These are phyloP conservation scores for Paracoccidioides lutzii DNA, from an alignment of 2,329 filamentous ascomycete genomes.

Conservation along the genomic window DNA sequence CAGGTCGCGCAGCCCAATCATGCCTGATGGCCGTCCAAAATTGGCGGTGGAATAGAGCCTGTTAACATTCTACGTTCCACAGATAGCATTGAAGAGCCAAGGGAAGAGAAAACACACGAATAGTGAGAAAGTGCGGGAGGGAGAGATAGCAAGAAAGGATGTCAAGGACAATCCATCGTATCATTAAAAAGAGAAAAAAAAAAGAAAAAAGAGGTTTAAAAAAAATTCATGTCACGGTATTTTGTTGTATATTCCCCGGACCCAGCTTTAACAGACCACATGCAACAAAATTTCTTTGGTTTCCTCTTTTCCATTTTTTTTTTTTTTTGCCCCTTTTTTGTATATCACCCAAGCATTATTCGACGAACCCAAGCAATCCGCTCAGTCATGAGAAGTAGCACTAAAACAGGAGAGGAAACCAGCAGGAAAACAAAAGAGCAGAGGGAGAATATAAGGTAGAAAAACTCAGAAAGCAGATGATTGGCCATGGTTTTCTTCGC, in stretches of 20 bases:
- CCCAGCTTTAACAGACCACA: too few relatives aligned
- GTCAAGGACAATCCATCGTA: too few relatives aligned
- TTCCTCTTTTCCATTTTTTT: neutral
- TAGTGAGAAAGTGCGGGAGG: too few relatives aligned
- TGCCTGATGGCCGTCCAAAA: too few relatives aligned
- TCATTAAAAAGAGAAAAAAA: neutral
- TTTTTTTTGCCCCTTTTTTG: neutral
- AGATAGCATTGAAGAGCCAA: too few relatives aligned
- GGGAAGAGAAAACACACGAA: too few relatives aligned
- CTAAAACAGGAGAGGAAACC: neutral
- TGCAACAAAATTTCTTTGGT: neutral
- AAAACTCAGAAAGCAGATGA: neutral
- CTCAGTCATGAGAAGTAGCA: neutral
- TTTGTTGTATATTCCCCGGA: neutral
- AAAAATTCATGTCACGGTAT: neutral
- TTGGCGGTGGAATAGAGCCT: too few relatives aligned
- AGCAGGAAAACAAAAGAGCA: constrained; percentile 1
- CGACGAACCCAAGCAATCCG: constrained; percentile 1
- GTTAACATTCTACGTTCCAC: too few relatives aligned
- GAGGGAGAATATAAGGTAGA: neutral
- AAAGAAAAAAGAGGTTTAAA: neutral
- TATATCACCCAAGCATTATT: neutral
- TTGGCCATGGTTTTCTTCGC: neutral
- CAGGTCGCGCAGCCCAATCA: too few relatives aligned
- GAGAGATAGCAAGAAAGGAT: too few relatives aligned